Evolutionary conservation across 352 stramenopile species (phyloP), one percentile per base, ranked within the genome.

Genomic region (Globisporangium yorkense): DNA sequence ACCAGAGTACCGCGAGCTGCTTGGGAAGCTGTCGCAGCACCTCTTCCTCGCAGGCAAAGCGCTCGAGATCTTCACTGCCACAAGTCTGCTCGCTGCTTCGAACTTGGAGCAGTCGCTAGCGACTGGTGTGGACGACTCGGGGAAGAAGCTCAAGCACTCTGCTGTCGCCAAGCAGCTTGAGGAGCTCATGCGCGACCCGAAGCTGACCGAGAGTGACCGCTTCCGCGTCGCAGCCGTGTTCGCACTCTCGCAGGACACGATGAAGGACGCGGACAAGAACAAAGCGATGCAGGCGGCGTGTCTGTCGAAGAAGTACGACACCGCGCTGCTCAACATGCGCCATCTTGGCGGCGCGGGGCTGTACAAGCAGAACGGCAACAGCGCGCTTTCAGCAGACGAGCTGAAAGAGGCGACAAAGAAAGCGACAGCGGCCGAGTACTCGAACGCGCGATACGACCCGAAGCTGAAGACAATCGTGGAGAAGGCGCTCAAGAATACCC

Each of bases 21-120:
- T 98, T 63, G 88, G 87, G 0, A 98, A 98, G 49, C 70, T 98
- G 9, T 94, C 80, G 0, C 89, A 98, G 68, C 96, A 99, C 61
- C 84, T 99, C 70, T 91, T 92, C 51, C 80, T 99, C 56, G 84
- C 95, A 0, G 90, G 94, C 29, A 93, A 97, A 65, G 97, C 89
- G 40, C 97, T 98, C 87, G 91, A 96, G 48, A 77, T 81, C 7
- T 98, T 98, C 62, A 97, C 89, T 6, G 87, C 86, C 9, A 73
- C 77, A 15, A 75, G 72, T 39, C 62, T 99, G 7, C 61, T 98
- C 33, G 88, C 97, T 20, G 74, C 97, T 0, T 96, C 81, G 16
- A 95, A 98, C 51, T 68, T 98, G 46, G 96, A 99, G 65, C 96
- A 99, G 67, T 97, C 84, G 3, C 80, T 99, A 49, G 92, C 93